These are phyloP conservation scores for Jasminum sambac DNA, from an alignment of 257 asterid species.

Conservation along the genomic window DNA sequence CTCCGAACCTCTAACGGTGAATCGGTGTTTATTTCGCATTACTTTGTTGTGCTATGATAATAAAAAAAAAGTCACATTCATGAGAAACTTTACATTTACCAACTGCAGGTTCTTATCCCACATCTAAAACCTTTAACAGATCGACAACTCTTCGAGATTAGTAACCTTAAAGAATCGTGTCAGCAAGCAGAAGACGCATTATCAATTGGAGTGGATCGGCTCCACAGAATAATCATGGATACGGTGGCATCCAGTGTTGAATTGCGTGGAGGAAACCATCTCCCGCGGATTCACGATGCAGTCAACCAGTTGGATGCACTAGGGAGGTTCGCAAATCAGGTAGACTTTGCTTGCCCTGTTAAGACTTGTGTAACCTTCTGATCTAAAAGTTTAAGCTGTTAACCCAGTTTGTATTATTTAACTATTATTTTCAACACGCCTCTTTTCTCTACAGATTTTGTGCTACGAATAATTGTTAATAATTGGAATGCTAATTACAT, in stretches of 20 bases:
- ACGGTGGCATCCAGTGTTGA: conserved; percentile 51
- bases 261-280: conserved; percentile 58
- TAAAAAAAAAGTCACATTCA: too few species aligned
- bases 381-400: too few species aligned
- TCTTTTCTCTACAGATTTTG: too few species aligned
- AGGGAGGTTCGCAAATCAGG: conserved; percentile 80
- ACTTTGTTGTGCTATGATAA: too few species aligned
- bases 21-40: neutral
- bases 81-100: too few species aligned
- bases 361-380: too few species aligned
- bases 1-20: conserved; percentile 79
- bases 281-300: conserved; percentile 60
- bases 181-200: conserved; percentile 94
- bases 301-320: conserved; percentile 65
- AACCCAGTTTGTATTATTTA: too few species aligned
- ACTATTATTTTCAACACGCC: too few species aligned
- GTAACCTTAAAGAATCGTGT: conserved; percentile 62
- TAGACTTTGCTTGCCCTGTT: conserved; percentile 28
- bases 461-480: neutral
- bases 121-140: conserved; percentile 62
- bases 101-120: conserved; percentile 59
- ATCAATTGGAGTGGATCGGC: conserved; percentile 81
- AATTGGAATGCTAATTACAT: neutral
- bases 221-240: conserved; percentile 56
- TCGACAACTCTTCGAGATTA: conserved; percentile 49